Evolutionary conservation across 768 basidiomycete species (phyloP).

Genomic region (Rubroboletus satanas): DNA sequence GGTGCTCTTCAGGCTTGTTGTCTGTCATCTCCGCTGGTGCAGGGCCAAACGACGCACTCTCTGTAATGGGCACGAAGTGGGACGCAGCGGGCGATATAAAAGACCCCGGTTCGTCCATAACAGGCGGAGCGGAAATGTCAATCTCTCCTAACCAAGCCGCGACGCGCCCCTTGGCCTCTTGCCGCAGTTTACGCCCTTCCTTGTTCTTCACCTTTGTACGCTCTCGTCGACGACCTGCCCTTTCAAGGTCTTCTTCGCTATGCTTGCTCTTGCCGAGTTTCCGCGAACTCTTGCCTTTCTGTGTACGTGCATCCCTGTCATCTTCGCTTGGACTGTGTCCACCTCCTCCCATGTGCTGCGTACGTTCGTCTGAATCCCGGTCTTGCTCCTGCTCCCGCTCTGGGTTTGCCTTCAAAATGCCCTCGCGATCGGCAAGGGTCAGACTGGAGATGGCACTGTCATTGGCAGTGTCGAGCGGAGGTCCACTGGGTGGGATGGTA

Average conservation of each 20-base stretch:
- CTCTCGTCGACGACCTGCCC: slow-evolving; percentile 21
- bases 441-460: slow-evolving; percentile 49
- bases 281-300: slow-evolving; percentile 26
- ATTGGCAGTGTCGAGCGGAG: slow-evolving; percentile 29
- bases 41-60: slow-evolving; percentile 22
- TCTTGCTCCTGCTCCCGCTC: slow-evolving; percentile 30
- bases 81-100: slow-evolving; percentile 32
- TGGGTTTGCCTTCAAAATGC: slow-evolving; percentile 8
- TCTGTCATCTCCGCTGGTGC: slow-evolving; percentile 6
- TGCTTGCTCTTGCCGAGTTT: slow-evolving; percentile 24
- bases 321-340: slow-evolving; percentile 29
- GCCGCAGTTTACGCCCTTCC: slow-evolving; percentile 37
- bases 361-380: slow-evolving; percentile 32
- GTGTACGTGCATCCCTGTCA: slow-evolving; percentile 29
- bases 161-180: slow-evolving; percentile 65
- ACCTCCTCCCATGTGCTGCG: slow-evolving; percentile 27
- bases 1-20: background rate
- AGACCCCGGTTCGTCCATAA: slow-evolving; percentile 36
- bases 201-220: slow-evolving; percentile 32
- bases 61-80: slow-evolving; percentile 26
- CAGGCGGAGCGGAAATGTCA: slow-evolving; percentile 50
- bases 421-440: slow-evolving; percentile 35
- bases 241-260: slow-evolving; percentile 28
- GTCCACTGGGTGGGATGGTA: slow-evolving; percentile 32
- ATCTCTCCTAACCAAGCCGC: slow-evolving; percentile 74